These are phyloP conservation scores for Aureobasidium sp. DNA, from an alignment of 2,329 filamentous ascomycete genomes.

Conservation along the genomic window DNA sequence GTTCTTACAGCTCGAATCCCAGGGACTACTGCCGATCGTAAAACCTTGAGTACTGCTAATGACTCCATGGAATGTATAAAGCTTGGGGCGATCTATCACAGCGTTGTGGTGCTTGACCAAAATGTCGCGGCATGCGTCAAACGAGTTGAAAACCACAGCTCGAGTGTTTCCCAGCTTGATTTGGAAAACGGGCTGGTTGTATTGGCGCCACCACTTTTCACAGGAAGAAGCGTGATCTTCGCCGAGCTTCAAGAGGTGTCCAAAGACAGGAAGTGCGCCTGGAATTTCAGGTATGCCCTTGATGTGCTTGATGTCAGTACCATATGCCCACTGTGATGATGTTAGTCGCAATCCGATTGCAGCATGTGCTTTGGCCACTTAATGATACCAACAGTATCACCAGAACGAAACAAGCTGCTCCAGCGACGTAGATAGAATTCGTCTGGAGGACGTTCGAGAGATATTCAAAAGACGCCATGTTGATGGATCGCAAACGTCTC, in stretches of 20 bases:
- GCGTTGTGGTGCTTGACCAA: conserved; percentile 45
- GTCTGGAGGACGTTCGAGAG: too few species aligned
- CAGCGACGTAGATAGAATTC: not conserved
- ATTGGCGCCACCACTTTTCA: conserved; percentile 43
- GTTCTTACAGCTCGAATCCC: conserved; percentile 49
- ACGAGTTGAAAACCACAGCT: conserved; percentile 48
- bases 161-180: conserved; percentile 49
- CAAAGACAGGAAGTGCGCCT: conserved; percentile 43
- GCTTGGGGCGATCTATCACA: conserved; percentile 44
- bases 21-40: conserved; percentile 49
- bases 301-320: conserved; percentile 46
- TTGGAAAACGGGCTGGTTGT: conserved; percentile 44
- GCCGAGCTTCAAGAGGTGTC: conserved; percentile 46
- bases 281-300: conserved; percentile 46
- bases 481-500: too few species aligned
- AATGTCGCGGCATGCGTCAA: conserved; percentile 47
- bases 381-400: not conserved
- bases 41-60: conserved; percentile 49
- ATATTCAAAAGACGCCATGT: too few species aligned
- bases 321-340: not conserved
- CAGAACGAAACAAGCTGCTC: not conserved
- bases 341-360: not conserved
- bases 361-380: not conserved
- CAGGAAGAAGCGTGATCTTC: conserved; percentile 49
- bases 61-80: conserved; percentile 50